phyloP scores from a whole-genome alignment of 345 rosid genomes.

The Pugionium cornutum region DNA sequence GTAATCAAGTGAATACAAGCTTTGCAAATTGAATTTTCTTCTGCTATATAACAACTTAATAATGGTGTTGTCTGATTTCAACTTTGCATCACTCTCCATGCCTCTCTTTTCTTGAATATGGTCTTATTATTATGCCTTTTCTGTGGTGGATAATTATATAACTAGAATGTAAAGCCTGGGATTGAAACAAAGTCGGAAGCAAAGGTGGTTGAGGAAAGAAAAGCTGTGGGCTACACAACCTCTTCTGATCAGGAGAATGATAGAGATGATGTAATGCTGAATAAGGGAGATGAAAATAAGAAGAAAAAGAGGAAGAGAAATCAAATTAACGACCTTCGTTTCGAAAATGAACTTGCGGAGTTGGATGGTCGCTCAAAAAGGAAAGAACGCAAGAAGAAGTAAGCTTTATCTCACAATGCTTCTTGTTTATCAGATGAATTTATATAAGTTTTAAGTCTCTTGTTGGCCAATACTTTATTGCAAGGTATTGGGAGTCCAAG shows the following conservation, averaged over 20 bases:
- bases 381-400: constrained; percentile 72
- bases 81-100: not conserved
- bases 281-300: constrained; percentile 44
- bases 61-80: not conserved
- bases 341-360: constrained; percentile 45
- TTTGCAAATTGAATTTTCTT: not conserved
- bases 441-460: not conserved
- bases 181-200: constrained; percentile 30
- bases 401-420: constrained; percentile 23
- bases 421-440: not conserved
- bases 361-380: constrained; percentile 49
- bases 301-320: constrained; percentile 74
- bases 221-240: constrained; percentile 21
- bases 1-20: not conserved
- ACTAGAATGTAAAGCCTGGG: constrained; percentile 27
- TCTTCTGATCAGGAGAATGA: constrained; percentile 30
- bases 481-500: constrained; percentile 76
- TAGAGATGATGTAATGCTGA: constrained; percentile 35
- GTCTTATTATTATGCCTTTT: not conserved
- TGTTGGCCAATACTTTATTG: constrained; percentile 1
- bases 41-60: not conserved
- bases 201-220: constrained; percentile 28
- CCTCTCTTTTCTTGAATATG: not conserved
- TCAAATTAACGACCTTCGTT: constrained; percentile 65
- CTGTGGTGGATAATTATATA: not conserved